Base-by-base conservation (phyloP, 768 basidiomycete genomes). In the Hydnomerulius pinastri region DNA sequence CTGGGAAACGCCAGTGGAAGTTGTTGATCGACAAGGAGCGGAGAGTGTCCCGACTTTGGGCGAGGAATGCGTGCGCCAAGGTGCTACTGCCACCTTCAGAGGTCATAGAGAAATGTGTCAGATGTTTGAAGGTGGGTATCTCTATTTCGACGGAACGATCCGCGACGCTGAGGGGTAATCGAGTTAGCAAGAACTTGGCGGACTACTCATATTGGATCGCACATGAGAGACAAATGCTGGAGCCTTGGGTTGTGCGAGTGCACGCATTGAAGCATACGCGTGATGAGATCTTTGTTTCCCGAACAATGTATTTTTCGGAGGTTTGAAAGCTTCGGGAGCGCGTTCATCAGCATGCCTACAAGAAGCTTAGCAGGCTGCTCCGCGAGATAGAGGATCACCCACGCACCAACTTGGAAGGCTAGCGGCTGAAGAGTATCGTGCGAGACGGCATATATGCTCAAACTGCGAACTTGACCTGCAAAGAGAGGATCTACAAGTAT, bases 271-370 rank as follows among this genome's bases (percentile, higher is more conserved):
- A 86, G 64, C 23, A 86, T 73, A 2, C 77, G 73, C 8, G 71
- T 57, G 38, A 86, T 76, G 30, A 80, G 74, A 15, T 82, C 80
- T 32, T 71, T 74, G 1, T 76, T 70, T 13, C 84, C 82, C n/a
- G 77, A 77, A 37, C 85, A 80, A 60, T 83, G 79, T 2, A 85
- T 76, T 48, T 81, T 82, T 25, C 77, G 73, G 29, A 88, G 70
- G 55, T 81, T 85, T 43, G 67, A 65, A 24, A 88, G 62, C 58
- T 82, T 84, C 8, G 85, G 83, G 9, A 89, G 70, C 3, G 83
- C 82, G 38, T 87, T 88, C 17, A 80, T 77, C 46, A 88, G 69
- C 80, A 88, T 87, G 23, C 84, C 85, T 85, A 20, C 0, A 15
- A 40, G 30, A 10, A 21, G 25, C 25, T 27, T 39, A n/a, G 43